Evolutionary conservation across 345 rosid genomes (phyloP), one percentile per base, ranked within the genome.

Genomic region (Zanthoxylum bungeanum): DNA sequence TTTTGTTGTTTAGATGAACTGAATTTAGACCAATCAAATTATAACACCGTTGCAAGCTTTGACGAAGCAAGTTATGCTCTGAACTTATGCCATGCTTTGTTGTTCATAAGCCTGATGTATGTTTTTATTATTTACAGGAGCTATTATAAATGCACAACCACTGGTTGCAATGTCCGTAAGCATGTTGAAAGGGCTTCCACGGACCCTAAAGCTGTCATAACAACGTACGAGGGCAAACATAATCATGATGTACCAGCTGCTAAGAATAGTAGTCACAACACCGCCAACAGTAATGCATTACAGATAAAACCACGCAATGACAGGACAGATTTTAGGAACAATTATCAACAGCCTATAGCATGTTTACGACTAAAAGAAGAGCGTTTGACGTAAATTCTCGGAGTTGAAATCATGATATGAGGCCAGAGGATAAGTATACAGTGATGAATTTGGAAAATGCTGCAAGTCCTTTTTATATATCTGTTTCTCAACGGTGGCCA

Each of bases 151-250:
- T 91, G 98, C 78, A 91, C 97, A 25, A 87, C 94, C 56, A 79
- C 73, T 0, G 93, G 89, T 68, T 93, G 98, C 67, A 86, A 89
- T 11, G 96, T 91, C 47, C 86, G 97, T 27, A 93, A 93, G 83
- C 97, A 88, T 16, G 97, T 93, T 36, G 98, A 93, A 80, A 87
- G 98, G 76, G 91, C 98, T 73, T 87, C 96, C 9, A 76, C 86
- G 9, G 97, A 93, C 73, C 91, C 94, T 1, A 91, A 90, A 82
- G 96, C 97, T 21, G 97, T 93, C 52, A 85, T 93, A 77, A 93
- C 98, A 40, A 89, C 98, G 22, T 93, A 93, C 0, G 97, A 91
- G 77, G 98, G 98, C 42, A 91, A 91, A 69, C 97, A 93, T 80
- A 90, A 86, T 78, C 98, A 93, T 16, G 89, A 91, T 19, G 85